Evolutionary conservation across 306 rosid genomes (phyloP).

Genomic region (Cicer arietinum): DNA sequence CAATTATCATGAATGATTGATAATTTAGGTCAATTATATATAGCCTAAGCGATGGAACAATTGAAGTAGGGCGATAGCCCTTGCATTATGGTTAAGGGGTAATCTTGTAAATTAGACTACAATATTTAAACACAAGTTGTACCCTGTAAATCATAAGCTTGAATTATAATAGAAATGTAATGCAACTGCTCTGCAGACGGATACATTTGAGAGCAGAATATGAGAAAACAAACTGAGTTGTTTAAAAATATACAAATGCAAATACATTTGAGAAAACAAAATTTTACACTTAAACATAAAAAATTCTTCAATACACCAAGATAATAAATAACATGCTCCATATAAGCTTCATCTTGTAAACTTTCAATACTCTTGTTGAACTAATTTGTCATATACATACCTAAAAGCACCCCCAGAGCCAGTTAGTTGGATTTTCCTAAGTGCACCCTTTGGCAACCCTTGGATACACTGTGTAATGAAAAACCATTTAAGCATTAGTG

Average conservation of each 20-base stretch:
- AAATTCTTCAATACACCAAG: background rate
- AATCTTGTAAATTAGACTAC: no score
- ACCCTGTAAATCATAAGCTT: no score
- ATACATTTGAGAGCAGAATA: no score
- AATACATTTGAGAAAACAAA: background rate
- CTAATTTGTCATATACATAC: slow-evolving; percentile 45
- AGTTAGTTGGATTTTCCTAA: slow-evolving; percentile 78
- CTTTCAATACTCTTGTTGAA: slow-evolving; percentile 14
- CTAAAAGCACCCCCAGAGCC: slow-evolving; percentile 96
- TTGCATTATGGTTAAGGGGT: no score
- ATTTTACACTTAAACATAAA: background rate
- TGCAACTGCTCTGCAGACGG: no score
- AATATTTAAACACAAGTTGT: no score
- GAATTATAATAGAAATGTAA: no score
- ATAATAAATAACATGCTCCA: no score
- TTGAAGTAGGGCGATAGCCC: no score
- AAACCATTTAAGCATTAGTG: slow-evolving; percentile 33
- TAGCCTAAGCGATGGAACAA: no score
- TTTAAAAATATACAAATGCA: slow-evolving; percentile 3
- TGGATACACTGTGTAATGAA: slow-evolving; percentile 72
- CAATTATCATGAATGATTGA: background rate
- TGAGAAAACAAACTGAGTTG: background rate
- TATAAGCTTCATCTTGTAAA: background rate
- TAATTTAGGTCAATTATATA: background rate
- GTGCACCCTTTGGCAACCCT: slow-evolving; percentile 83